A percentile compares a stretch with the other conserved stretches of the same genome.
These are phyloP conservation scores for Capsicum chinense DNA, from an alignment of 257 asterid genomes.

Conservation along the genomic window DNA sequence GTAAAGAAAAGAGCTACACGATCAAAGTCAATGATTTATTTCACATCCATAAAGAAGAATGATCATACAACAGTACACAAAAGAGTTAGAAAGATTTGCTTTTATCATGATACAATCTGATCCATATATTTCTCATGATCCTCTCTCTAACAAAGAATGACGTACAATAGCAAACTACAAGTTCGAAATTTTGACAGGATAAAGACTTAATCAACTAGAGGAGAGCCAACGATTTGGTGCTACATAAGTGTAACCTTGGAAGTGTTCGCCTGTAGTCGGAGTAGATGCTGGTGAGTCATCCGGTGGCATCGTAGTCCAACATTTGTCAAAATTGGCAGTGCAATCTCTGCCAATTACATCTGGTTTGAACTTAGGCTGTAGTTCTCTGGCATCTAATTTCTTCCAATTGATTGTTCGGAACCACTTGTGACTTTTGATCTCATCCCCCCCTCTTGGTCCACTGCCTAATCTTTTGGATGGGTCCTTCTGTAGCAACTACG, in stretches of 20 bases:
- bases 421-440: slow-evolving; percentile 85
- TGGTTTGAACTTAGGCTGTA: slow-evolving; percentile 75
- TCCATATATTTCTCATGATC: slow-evolving; percentile 23
- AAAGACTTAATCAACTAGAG: slow-evolving; percentile 35
- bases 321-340: slow-evolving; percentile 85
- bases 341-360: slow-evolving; percentile 79
- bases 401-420: slow-evolving; percentile 77
- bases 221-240: slow-evolving; percentile 91
- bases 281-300: slow-evolving; percentile 94
- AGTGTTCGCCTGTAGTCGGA: slow-evolving; percentile 83
- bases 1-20: background rate
- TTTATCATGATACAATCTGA: slow-evolving; percentile 10
- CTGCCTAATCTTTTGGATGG: slow-evolving; percentile 75
- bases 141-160: slow-evolving; percentile 20
- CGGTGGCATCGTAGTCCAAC: slow-evolving; percentile 90
- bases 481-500: slow-evolving; percentile 77
- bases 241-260: slow-evolving; percentile 83
- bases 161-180: background rate
- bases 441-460: slow-evolving; percentile 82
- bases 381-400: slow-evolving; percentile 72
- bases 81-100: background rate
- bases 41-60: slow-evolving; percentile 24
- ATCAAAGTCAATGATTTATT: slow-evolving; percentile 12
- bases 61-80: background rate
- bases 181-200: background rate